These are phyloP conservation scores for Alternaria incomplexa DNA, from an alignment of 2,329 filamentous ascomycete species.

Conservation along the genomic window DNA sequence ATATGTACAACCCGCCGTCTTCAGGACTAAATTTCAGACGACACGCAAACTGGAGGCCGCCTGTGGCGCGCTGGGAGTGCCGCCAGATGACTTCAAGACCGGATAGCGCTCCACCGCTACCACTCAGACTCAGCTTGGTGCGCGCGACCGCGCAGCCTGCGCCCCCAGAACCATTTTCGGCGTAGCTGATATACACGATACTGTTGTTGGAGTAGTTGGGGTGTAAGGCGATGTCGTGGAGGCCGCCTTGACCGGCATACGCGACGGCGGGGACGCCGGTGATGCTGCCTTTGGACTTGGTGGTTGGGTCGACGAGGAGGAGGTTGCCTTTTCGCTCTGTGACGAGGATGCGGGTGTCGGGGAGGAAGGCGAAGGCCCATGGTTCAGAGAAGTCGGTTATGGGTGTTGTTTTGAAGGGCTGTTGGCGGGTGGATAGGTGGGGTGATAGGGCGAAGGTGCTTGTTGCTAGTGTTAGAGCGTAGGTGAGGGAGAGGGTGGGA, in stretches of 20 bases:
- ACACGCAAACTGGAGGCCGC: neutral
- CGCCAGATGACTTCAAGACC: neutral
- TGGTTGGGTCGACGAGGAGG: neutral
- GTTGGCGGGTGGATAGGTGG: neutral
- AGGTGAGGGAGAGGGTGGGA: accelerated
- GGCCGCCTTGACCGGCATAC: neutral
- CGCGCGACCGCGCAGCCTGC: neutral
- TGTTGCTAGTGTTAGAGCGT: neutral
- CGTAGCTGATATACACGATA: neutral
- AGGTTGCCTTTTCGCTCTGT: neutral
- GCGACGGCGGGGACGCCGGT: neutral
- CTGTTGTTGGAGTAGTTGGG: neutral
- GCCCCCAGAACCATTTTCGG: neutral
- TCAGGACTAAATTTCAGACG: neutral
- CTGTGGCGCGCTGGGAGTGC: neutral
- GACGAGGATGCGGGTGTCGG: neutral
- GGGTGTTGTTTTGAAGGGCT: neutral
- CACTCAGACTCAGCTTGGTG: neutral
- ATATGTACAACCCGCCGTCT: neutral
- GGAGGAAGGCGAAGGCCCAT: neutral
- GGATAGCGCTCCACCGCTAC: neutral
- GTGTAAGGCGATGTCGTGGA: neutral
- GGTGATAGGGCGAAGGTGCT: neutral
- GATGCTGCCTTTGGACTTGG: neutral
- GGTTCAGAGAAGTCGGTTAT: neutral